Percentiles rank a stretch among this genome's conserved stretches.
These are phyloP conservation scores for Arachis hypogaea DNA, from an alignment of 306 rosid species.

Conservation along the genomic window DNA sequence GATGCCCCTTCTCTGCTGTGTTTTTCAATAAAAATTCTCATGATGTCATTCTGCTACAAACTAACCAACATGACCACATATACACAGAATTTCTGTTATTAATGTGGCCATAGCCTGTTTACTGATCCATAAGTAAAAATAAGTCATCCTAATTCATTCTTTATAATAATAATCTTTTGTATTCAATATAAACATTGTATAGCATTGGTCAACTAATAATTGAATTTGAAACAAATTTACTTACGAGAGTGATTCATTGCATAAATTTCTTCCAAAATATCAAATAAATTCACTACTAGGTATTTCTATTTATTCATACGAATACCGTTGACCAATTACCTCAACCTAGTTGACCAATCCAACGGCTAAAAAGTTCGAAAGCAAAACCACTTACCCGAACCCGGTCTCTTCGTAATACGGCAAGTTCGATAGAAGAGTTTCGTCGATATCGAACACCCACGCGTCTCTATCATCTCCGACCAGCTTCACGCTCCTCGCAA, in stretches of 20 bases:
- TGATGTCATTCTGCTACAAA: neutral
- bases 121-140: no score
- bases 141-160: neutral
- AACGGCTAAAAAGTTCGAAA: neutral
- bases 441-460: constrained; percentile 92
- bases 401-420: constrained; percentile 62
- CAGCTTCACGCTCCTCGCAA: constrained; percentile 43
- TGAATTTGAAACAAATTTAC: neutral
- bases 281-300: neutral
- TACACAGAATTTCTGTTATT: no score
- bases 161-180: no score
- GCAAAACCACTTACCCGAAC: constrained; percentile 61
- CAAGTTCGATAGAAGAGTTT: constrained; percentile 72
- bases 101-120: no score
- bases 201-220: neutral
- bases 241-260: neutral
- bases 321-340: neutral
- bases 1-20: neutral
- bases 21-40: neutral
- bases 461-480: constrained; percentile 63
- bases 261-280: neutral
- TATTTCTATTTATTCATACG: no score
- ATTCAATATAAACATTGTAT: no score
- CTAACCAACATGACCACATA: neutral
- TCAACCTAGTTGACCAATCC: neutral